phyloP scores from a whole-genome alignment of 163 green algal genomes.

The Trebouxia gelatinosa region DNA sequence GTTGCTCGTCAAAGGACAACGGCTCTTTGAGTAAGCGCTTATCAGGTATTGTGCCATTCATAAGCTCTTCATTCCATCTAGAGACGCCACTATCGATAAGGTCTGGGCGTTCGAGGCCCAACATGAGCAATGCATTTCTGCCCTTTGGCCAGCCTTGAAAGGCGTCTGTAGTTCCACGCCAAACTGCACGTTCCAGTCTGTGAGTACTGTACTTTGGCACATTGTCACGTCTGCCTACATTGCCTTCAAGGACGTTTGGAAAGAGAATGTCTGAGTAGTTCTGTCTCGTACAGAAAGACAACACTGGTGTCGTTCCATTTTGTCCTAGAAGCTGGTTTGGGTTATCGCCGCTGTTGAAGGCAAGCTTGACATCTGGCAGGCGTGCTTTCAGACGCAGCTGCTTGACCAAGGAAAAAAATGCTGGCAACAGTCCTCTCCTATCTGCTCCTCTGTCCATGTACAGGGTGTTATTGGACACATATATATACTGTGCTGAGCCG shows the following conservation, averaged over 20 bases:
- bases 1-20: slow-evolving; percentile 11
- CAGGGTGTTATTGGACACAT: neutral
- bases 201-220: slow-evolving; percentile 11
- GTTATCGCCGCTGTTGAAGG: slow-evolving; percentile 21
- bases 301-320: neutral
- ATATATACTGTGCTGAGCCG: neutral
- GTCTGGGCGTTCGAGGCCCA: slow-evolving; percentile 6
- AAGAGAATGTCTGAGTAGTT: slow-evolving; percentile 4
- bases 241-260: slow-evolving; percentile 10
- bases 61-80: slow-evolving; percentile 1
- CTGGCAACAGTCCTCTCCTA: neutral
- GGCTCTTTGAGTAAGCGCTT: slow-evolving; percentile 18
- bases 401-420: slow-evolving; percentile 7
- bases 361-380: neutral
- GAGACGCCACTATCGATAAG: slow-evolving; percentile 15
- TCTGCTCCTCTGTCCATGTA: slow-evolving; percentile 4
- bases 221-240: slow-evolving; percentile 8
- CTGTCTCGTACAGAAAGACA: slow-evolving; percentile 12
- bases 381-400: neutral
- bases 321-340: neutral
- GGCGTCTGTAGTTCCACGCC: slow-evolving; percentile 17
- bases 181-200: slow-evolving; percentile 3
- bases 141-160: slow-evolving; percentile 12
- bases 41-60: slow-evolving; percentile 12
- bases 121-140: slow-evolving; percentile 15